phyloP scores from a whole-genome alignment of 2,329 filamentous ascomycete species.

The Tolypocladium pustulatum region DNA sequence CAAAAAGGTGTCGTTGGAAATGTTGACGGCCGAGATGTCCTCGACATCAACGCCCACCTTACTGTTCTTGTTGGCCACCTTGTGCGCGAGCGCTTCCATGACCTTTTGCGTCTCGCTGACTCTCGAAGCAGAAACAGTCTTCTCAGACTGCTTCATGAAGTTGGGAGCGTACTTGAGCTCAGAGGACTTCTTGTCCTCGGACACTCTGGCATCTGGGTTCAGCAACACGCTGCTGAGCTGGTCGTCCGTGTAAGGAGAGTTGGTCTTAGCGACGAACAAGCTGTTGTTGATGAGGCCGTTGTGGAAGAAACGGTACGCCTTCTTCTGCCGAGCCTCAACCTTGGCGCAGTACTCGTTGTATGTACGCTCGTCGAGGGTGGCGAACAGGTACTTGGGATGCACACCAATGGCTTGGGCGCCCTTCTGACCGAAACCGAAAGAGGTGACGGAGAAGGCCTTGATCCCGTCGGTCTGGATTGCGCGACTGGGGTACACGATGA shows the following conservation, averaged over 20 bases:
- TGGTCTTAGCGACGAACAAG: conserved; percentile 90
- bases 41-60: conserved; percentile 94
- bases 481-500: conserved; percentile 93
- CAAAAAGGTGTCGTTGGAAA: conserved; percentile 87
- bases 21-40: conserved; percentile 76
- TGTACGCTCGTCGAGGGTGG: conserved; percentile 78
- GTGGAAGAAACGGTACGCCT: conserved; percentile 97
- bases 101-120: conserved; percentile 59
- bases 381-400: conserved; percentile 91
- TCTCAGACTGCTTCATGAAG: conserved; percentile 55
- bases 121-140: conserved; percentile 36
- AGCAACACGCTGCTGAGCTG: conserved; percentile 83
- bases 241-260: conserved; percentile 80
- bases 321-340: conserved; percentile 92
- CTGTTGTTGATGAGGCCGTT: conserved; percentile 97
- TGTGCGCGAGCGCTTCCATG: conserved; percentile 65
- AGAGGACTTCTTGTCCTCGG: conserved; percentile 75
- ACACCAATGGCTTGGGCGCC: conserved; percentile 95
- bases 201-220: conserved; percentile 84
- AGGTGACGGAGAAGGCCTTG: conserved; percentile 98
- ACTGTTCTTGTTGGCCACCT: conserved; percentile 45
- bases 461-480: conserved; percentile 95
- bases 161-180: conserved; percentile 63
- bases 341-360: conserved; percentile 78
- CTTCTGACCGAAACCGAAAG: conserved; percentile 99